Evolutionary conservation across 192 early-diverging fungal genomes (phyloP).

Genomic region (Coemansia furcata): DNA sequence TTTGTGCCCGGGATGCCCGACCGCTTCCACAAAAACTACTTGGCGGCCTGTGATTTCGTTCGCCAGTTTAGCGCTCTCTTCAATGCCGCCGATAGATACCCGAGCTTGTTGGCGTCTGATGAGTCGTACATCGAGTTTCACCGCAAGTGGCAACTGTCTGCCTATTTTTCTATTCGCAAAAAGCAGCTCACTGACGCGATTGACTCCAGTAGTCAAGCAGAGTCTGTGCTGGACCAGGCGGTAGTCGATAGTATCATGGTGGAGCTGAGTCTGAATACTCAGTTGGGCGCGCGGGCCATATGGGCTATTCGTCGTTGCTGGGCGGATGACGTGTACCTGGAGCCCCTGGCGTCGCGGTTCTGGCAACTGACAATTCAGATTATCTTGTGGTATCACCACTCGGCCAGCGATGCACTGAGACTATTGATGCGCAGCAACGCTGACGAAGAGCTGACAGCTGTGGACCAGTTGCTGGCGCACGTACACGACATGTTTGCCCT

Average conservation of each 20-base stretch:
- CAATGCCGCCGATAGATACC: not conserved
- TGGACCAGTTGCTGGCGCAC: constrained; percentile 19
- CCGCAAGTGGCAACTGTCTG: constrained; percentile 46
- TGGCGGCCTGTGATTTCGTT: constrained; percentile 13
- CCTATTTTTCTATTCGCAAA: constrained; percentile 44
- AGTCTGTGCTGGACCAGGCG: not conserved
- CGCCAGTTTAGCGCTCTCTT: constrained; percentile 24
- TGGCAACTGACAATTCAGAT: constrained; percentile 49
- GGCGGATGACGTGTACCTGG: constrained; percentile 27
- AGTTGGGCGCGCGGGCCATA: constrained; percentile 14
- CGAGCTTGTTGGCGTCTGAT: not conserved
- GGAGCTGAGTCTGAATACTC: constrained; percentile 12
- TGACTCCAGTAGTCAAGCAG: not conserved
- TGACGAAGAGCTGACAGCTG: not conserved
- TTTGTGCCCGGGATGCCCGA: constrained; percentile 48
- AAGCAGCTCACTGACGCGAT: constrained; percentile 23
- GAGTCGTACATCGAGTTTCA: constrained; percentile 28
- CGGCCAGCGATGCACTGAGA: constrained; percentile 2
- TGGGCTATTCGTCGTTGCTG: constrained; percentile 32
- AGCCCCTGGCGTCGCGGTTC: constrained; percentile 24
- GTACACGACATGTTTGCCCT: constrained; percentile 21
- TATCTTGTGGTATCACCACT: constrained; percentile 18
- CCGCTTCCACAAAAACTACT: constrained; percentile 41
- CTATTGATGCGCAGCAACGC: constrained; percentile 12
- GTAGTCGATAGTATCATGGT: not conserved